Conservation (phyloP, 179 eudicot species). For the Carnegiea gigantea region DNA sequence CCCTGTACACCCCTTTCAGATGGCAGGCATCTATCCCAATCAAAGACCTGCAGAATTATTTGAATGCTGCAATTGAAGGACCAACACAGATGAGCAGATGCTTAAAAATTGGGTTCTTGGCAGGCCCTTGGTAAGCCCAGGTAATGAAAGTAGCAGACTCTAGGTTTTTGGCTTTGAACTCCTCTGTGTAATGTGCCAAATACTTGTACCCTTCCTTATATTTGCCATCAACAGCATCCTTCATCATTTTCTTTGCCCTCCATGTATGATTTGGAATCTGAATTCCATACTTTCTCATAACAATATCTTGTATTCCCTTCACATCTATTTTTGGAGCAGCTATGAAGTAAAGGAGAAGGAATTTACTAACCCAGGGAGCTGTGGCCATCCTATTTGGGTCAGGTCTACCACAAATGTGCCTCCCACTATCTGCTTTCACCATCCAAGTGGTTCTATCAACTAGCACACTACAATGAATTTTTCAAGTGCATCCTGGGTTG, state of each 20-base stretch:
- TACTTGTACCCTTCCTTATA: background rate
- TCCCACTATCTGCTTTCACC: background rate
- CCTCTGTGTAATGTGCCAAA: background rate
- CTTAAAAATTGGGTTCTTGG: background rate
- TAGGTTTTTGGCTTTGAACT: background rate
- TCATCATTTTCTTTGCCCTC: background rate
- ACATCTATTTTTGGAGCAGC: background rate
- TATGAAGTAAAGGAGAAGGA: no score
- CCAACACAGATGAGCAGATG: background rate
- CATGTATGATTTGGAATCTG: background rate
- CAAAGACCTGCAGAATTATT: background rate
- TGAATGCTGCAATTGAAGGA: background rate
- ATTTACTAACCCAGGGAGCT: background rate
- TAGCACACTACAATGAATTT: background rate
- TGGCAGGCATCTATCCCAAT: background rate
- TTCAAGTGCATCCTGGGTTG: background rate
- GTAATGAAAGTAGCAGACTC: background rate
- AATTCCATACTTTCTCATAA: no score
- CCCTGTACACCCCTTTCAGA: no score
- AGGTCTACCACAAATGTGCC: background rate
- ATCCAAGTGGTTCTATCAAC: background rate
- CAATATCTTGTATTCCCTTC: background rate
- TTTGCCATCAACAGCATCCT: no score
- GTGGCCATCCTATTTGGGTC: background rate
- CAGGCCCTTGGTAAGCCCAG: background rate